Evolutionary conservation across 805 yeast species (phyloP), one percentile per base, ranked within the genome.

Genomic region (Citeromyces nyonsensis): DNA sequence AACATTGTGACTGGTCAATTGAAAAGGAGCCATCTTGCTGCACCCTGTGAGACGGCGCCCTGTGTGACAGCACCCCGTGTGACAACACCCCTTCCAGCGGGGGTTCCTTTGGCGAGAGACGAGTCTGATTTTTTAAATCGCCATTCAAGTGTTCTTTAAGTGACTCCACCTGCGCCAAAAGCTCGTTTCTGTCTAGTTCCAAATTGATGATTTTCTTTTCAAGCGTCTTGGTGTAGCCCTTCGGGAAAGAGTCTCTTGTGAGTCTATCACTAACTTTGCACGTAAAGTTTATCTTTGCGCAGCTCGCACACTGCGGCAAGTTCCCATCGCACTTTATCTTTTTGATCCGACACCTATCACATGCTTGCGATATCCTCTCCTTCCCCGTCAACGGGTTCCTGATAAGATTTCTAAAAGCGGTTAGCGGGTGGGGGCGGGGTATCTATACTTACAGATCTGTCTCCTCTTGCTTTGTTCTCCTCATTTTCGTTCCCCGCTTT

Each of bases 271-370:
- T 69, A 3, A 79, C 78, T 27, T 71, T 66, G 49, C 93, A 80
- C 29, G 66, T 71, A 43, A 73, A 74, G 1, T 75, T 77, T 28
- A 74, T 70, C 38, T 67, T 67, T 25, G 57, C 53, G 46, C 91
- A 80, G 44, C 76, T 75, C 25, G 72, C 59, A 47, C 93, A 80
- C 29, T 58, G 50, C 7, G 85, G 85, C 2, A 69, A 61, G 36
- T 63, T 60, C 1, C 86, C 88, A 44, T 77, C 80, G 51, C 91
- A 80, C 40, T 73, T 73, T 39, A 78, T 76, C 52, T 79, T 80
- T 42, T 81, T 75, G 40, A 76, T 69, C 29, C 88, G 59, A 44
- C 91, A 80, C 24, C 91, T 57, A 49, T 80, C 91, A 53, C 93
- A 80, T 2, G 91, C 91, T 49, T 80, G 91, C 2, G 79, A 67